Percentiles rank a stretch among this genome's conserved stretches.
These are phyloP conservation scores for Colletotrichum plurivorum DNA, from an alignment of 2,329 filamentous ascomycete genomes.

Conservation along the genomic window DNA sequence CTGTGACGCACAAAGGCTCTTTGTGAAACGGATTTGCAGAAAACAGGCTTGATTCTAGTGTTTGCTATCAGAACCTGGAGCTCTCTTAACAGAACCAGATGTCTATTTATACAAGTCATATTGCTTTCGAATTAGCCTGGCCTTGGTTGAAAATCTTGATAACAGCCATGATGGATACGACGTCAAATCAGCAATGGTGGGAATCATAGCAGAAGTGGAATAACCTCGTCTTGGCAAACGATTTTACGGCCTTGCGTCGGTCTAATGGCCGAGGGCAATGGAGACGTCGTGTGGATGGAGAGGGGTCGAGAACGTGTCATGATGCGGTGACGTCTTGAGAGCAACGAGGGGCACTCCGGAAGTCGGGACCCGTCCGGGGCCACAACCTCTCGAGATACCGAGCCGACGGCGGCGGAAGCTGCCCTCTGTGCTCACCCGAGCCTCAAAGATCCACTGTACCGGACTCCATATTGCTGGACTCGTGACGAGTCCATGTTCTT, in stretches of 20 bases:
- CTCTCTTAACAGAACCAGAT: not conserved
- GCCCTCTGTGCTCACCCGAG: not conserved
- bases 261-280: not conserved
- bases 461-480: not conserved
- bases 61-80: not conserved
- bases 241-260: slow-evolving; percentile 34
- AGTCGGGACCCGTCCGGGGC: too few relatives aligned
- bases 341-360: slow-evolving; percentile 1
- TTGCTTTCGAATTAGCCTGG: not conserved
- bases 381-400: not conserved
- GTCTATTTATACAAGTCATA: slow-evolving; percentile 19
- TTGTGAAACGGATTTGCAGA: not conserved
- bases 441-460: too few relatives aligned
- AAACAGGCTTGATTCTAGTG: too few relatives aligned
- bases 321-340: not conserved
- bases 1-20: not conserved
- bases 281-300: not conserved
- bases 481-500: not conserved
- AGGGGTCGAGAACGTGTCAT: not conserved
- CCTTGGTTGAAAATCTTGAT: too few relatives aligned
- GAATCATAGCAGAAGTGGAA: not conserved
- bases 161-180: not conserved
- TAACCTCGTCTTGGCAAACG: slow-evolving; percentile 21
- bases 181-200: not conserved
- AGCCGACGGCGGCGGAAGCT: too few relatives aligned